These are phyloP conservation scores for Dryadomyces quercivorus DNA, from an alignment of 2,329 filamentous ascomycete species.

Conservation along the genomic window DNA sequence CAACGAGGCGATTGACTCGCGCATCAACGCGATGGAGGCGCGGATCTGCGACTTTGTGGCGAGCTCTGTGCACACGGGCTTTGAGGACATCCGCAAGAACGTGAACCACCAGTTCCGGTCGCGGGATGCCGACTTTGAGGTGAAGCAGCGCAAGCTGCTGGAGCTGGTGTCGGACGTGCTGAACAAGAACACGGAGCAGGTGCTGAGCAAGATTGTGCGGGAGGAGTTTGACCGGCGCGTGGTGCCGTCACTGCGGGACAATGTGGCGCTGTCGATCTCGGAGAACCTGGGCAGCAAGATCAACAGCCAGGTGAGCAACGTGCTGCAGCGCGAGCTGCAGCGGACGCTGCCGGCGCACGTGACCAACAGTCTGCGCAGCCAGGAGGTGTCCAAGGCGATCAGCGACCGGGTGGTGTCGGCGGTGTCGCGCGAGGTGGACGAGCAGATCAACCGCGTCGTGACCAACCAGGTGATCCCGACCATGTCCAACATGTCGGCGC, in stretches of 20 bases:
- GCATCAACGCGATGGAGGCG: conserved; percentile 42
- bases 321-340: conserved; percentile 63
- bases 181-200: conserved; percentile 54
- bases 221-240: conserved; percentile 64
- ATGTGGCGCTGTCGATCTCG: conserved; percentile 55
- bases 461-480: conserved; percentile 53
- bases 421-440: conserved; percentile 56
- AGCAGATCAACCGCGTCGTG: conserved; percentile 50
- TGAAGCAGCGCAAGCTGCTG: conserved; percentile 40
- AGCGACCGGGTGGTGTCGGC: conserved; percentile 59
- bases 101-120: conserved; percentile 51
- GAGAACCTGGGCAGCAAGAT: conserved; percentile 60
- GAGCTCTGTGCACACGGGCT: conserved; percentile 39
- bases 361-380: conserved; percentile 56
- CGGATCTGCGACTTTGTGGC: conserved; percentile 36
- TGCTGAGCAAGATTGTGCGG: conserved; percentile 63
- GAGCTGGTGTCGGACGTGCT: conserved; percentile 48
- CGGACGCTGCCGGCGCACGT: conserved; percentile 55
- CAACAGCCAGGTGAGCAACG: conserved; percentile 50
- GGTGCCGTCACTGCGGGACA: conserved; percentile 59
- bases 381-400: conserved; percentile 59
- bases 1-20: conserved; percentile 35
- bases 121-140: conserved; percentile 38
- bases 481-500: conserved; percentile 51
- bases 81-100: conserved; percentile 23